A percentile compares a stretch with the other conserved stretches of the same genome.
Conservation (phyloP, 768 basidiomycete species). For the Austroboletus festivus region DNA sequence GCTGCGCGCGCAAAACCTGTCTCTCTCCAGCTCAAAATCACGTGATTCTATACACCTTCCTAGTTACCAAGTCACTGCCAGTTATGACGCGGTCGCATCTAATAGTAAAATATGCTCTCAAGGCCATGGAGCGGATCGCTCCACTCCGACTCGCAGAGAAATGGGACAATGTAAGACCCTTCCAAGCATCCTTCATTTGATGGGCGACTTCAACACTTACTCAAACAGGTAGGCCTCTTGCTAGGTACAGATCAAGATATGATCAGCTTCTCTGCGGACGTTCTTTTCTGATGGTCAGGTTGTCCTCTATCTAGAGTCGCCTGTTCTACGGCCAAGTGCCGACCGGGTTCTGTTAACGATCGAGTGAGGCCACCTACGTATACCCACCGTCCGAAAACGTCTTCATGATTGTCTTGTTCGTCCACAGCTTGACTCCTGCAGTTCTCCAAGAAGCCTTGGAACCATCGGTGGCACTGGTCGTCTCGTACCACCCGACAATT, state of each 20-base stretch:
- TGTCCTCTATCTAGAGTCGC: constrained; percentile 45
- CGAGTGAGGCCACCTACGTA: constrained; percentile 44
- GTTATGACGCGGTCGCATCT: constrained; percentile 14
- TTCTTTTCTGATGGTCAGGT: constrained; percentile 3
- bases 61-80: too few species aligned
- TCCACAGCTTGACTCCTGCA: constrained; percentile 66
- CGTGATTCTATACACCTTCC: constrained; percentile 12
- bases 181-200: neutral
- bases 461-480: constrained; percentile 59
- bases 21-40: constrained; percentile 4
- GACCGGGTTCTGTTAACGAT: constrained; percentile 65
- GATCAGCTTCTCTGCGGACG: neutral
- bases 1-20: constrained; percentile 12
- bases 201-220: constrained; percentile 2
- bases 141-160: constrained; percentile 81
- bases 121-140: constrained; percentile 80
- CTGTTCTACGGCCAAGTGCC: constrained; percentile 42
- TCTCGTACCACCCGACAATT: constrained; percentile 85
- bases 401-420: constrained; percentile 20
- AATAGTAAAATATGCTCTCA: constrained; percentile 47
- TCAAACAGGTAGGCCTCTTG: constrained; percentile 63
- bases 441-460: constrained; percentile 68
- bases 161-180: constrained; percentile 86
- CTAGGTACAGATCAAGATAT: constrained; percentile 47
- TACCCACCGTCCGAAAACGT: constrained; percentile 3